phyloP scores from a whole-genome alignment of 441 rosid genomes.

The Capsella rubella region DNA sequence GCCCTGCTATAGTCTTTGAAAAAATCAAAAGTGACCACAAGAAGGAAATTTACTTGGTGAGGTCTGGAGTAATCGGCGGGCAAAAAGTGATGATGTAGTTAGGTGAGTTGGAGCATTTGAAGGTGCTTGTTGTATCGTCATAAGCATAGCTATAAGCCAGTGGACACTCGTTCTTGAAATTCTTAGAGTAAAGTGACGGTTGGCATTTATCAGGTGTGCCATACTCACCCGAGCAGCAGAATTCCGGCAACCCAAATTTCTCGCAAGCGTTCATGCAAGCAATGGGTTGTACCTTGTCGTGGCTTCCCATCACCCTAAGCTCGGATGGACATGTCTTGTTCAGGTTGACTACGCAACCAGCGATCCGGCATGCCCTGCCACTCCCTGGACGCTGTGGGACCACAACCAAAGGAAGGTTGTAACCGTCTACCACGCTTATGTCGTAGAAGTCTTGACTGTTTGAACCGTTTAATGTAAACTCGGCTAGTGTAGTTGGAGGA shows the following conservation, averaged over 20 bases:
- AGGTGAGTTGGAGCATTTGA: conserved; percentile 42
- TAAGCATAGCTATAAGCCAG: conserved; percentile 43
- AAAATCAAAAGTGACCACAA: neutral
- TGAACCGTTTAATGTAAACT: conserved; percentile 21
- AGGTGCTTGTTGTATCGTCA: conserved; percentile 37
- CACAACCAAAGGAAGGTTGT: conserved; percentile 47
- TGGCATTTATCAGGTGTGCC: conserved; percentile 30
- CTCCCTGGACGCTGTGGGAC: conserved; percentile 7
- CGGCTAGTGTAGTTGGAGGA: conserved; percentile 46
- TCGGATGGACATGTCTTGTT: conserved; percentile 45
- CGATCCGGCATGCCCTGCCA: conserved; percentile 24
- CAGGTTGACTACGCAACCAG: conserved; percentile 42
- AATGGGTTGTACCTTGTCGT: neutral
- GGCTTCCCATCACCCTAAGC: conserved; percentile 31
- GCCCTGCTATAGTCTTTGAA: neutral
- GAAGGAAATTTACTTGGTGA: neutral
- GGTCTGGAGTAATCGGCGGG: conserved; percentile 13
- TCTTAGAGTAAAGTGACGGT: conserved; percentile 39
- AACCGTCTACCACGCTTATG: conserved; percentile 49
- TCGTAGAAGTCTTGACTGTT: conserved; percentile 44
- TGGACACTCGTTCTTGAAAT: conserved; percentile 48
- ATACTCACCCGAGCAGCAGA: conserved; percentile 39
- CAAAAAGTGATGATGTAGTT: conserved; percentile 52
- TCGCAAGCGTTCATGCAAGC: conserved; percentile 51
- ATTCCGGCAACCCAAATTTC: conserved; percentile 28